Base-by-base conservation (phyloP, 352 stramenopile genomes). In the Phytophthora podocarpi region DNA sequence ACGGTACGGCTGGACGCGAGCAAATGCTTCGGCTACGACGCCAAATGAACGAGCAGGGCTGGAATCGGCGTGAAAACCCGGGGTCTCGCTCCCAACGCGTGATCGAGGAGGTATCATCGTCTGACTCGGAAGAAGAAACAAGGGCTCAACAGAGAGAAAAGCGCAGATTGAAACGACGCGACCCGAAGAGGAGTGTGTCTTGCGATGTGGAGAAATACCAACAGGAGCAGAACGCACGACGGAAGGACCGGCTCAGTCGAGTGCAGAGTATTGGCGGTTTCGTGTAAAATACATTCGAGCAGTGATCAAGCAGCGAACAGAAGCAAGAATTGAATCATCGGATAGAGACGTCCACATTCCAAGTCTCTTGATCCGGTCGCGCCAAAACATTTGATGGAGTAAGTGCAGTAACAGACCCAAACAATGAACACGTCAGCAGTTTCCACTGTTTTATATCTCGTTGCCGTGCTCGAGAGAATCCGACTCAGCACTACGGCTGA, bases 21-120 rank as follows among this genome's bases (percentile, higher is more conserved):
- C 83, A 92, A 58, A 83, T 89, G 76, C 64, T 90, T 39, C 78
- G 79, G 0, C 57, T 92, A 16, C 73, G 78, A 21, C 78, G 82
- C 9, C 83, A 92, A 53, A 70, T 76, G 13, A 84, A 89, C 30
- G 83, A 90, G 39, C 55, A 67, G 12, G 72, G 76, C 16, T 92
- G 81, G 80, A 77, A 90, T 32, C 76, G 81, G 21, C 68, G 79
- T 16, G 70, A 71, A 9, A 80, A 85, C 28, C 65, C 68, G n/a
- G 52, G 58, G 8, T 60, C 67, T 16, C 60, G 66, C 8, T 74
- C 67, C 0, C 52, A 71, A 37, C 62, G 67, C 31, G 59, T 61
- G 37, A 58, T 65, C 12, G 71, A 82, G 35, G 62, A 80, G 40
- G 64, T 49, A 11, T 72, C 75, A 20, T 84, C 70, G 32, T 87